Evolutionary conservation across 2,329 filamentous ascomycete species (phyloP).

Genomic region (Sporothrix brunneoviolacea): DNA sequence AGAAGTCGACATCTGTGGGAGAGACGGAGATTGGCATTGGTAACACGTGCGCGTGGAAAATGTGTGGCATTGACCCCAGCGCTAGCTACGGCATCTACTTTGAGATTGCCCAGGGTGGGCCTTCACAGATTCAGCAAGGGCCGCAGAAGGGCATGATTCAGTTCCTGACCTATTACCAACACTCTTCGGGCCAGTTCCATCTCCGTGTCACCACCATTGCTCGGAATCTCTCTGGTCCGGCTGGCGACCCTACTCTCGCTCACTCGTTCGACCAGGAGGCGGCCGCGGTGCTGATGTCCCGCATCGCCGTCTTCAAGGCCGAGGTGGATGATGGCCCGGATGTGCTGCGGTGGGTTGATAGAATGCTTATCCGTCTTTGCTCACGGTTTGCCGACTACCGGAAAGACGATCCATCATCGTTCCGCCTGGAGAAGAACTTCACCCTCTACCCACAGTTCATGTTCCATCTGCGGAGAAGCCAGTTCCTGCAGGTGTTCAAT

Average conservation of each 20-base stretch:
- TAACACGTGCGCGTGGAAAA: conserved; percentile 99
- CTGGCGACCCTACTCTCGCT: conserved; percentile 88
- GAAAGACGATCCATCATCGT: conserved; percentile 96
- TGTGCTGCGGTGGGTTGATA: conserved; percentile 93
- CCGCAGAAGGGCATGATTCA: conserved; percentile 95
- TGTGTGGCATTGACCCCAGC: conserved; percentile 94
- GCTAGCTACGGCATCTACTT: conserved; percentile 96
- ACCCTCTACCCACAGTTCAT: conserved; percentile 98
- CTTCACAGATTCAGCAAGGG: conserved; percentile 69
- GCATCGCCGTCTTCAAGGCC: conserved; percentile 97
- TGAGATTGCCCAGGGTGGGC: conserved; percentile 91
- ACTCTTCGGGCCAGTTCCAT: conserved; percentile 93
- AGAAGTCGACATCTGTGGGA: conserved; percentile 93
- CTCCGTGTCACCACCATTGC: conserved; percentile 92
- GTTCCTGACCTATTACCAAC: conserved; percentile 97
- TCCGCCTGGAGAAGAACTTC: conserved; percentile 97
- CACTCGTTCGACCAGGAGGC: conserved; percentile 98
- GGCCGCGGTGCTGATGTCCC: conserved; percentile 95
- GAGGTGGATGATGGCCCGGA: conserved; percentile 98
- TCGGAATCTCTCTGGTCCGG: conserved; percentile 83
- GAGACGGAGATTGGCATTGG: conserved; percentile 98
- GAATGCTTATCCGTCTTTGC: conserved; percentile 95
- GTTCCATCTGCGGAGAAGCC: conserved; percentile 95
- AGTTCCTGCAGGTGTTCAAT: conserved; percentile 98
- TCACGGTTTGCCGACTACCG: conserved; percentile 96